Evolutionary conservation across 805 yeast genomes (phyloP).

Genomic region (Tetrapisispora nanseiensis): DNA sequence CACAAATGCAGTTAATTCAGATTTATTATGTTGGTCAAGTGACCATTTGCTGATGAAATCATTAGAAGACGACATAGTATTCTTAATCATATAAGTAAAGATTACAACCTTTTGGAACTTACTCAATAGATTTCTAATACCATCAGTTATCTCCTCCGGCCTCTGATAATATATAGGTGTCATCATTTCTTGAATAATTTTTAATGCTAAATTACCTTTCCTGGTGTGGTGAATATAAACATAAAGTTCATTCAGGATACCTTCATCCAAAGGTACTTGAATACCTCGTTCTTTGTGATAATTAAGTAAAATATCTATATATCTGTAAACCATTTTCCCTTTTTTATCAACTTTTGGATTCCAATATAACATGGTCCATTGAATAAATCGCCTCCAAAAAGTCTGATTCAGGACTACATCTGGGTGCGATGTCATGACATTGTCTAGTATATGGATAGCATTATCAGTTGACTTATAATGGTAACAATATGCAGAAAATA

Average conservation of each 20-base stretch:
- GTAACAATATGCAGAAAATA: constrained; percentile 15
- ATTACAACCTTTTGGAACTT: constrained; percentile 18
- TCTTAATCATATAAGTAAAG: constrained; percentile 11
- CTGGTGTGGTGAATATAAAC: constrained; percentile 8
- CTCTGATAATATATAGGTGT: background rate
- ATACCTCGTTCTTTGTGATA: constrained; percentile 8
- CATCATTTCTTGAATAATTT: constrained; percentile 6
- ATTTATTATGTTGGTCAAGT: constrained; percentile 9
- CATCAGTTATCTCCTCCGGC: background rate
- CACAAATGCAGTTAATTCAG: constrained; percentile 7
- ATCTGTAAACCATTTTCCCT: constrained; percentile 11
- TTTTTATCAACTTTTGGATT: constrained; percentile 9
- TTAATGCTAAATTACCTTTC: constrained; percentile 14
- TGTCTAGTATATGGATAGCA: constrained; percentile 12
- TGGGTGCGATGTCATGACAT: constrained; percentile 15
- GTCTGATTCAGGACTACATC: constrained; percentile 10
- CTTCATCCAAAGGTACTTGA: constrained; percentile 13
- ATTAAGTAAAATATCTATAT: constrained; percentile 18
- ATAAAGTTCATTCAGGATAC: constrained; percentile 11
- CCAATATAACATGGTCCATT: constrained; percentile 14
- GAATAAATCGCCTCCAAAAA: constrained; percentile 22
- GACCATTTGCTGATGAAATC: constrained; percentile 20
- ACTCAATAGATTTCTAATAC: constrained; percentile 8
- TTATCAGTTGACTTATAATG: constrained; percentile 9
- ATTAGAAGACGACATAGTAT: constrained; percentile 8